Evolutionary conservation across 768 basidiomycete genomes (phyloP).

Genomic region (Mycena chlorophos): DNA sequence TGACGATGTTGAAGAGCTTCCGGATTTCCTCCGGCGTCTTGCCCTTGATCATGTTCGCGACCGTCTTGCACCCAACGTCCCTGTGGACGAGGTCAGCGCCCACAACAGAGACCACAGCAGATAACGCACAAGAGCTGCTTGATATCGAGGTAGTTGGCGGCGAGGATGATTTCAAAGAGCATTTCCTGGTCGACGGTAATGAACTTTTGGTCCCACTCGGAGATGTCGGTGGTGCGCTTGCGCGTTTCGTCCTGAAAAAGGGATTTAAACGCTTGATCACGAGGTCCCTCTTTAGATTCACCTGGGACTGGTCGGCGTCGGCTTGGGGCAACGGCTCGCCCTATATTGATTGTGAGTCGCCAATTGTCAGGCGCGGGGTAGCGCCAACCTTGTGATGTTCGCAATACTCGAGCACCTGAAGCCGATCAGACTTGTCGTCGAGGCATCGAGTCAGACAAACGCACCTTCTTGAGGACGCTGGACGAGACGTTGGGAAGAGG

Average conservation of each 20-base stretch:
- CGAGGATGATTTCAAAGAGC: constrained; percentile 99
- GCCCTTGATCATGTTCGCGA: constrained; percentile 99
- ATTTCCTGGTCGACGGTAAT: constrained; percentile 99
- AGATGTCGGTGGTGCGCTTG: constrained; percentile 97
- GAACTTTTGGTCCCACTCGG: constrained; percentile 99
- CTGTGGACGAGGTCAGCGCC: constrained; percentile 38
- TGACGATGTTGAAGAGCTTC: constrained; percentile 96
- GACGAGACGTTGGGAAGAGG: constrained; percentile 94
- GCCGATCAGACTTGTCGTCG: not conserved
- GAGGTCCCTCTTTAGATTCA: too few species aligned
- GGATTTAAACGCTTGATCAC: too few species aligned
- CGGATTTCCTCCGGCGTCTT: constrained; percentile 99
- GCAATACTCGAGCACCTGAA: constrained; percentile 97
- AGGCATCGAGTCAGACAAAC: not conserved
- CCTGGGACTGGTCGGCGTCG: constrained; percentile 76
- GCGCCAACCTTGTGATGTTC: constrained; percentile 95
- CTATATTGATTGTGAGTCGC: too few species aligned
- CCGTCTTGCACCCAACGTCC: constrained; percentile 97
- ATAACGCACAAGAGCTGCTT: constrained; percentile 87
- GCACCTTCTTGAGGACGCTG: constrained; percentile 88
- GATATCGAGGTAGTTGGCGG: constrained; percentile 99
- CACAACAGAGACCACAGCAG: not conserved
- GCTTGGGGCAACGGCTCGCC: constrained; percentile 92
- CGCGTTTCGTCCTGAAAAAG: constrained; percentile 33
- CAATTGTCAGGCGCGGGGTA: too few species aligned